Evolutionary conservation across 2,329 filamentous ascomycete genomes (phyloP), one percentile per base, ranked within the genome.

Genomic region (Hirsutella minnesotensis): DNA sequence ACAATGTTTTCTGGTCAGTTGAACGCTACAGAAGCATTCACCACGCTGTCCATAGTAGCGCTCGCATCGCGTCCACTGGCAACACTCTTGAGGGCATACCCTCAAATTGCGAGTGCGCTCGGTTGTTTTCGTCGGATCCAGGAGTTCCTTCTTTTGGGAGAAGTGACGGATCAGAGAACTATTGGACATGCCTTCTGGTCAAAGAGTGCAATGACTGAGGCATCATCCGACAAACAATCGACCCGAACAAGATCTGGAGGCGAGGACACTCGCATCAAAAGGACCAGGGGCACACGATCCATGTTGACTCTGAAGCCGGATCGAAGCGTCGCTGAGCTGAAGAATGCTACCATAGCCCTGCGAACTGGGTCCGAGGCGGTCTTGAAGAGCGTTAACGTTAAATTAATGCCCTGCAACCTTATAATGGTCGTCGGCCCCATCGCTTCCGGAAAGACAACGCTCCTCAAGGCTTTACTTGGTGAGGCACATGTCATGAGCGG

Each of bases 321-420:
- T 60, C 1, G 66, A 70, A 9, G 61, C 56, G 44, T 68, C 64
- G 33, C 62, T 55, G 34, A 70, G 55, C 40, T 67, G 63, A 46
- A 72, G 70, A 27, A 72, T 52, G n/a, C 57, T 45, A 5, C 67
- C 65, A 35, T 56, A 53, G 41, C 60, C 59, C 5, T 64, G 63
- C 1, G 59, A 57, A 5, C 66, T 49, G 1, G 52, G 46, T 20
- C 60, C 53, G 21, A 62, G 58, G n/a, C 70, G 50, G 1, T 51
- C 39, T 35, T 49, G 13, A 30, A 37, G 9, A 22, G 40, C 21
- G 29, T 46, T 12, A 42, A 38, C 13, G 9, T 49, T 10, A 31
- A 24, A 4, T 13, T 49, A 9, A 27, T 15, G 7, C 40, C 29
- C 10, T 31, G 27, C 5, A 42, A 18, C 24, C 24, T 49, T 10